These are phyloP conservation scores for Botrytis aclada DNA, from an alignment of 2,329 filamentous ascomycete species.

Conservation along the genomic window DNA sequence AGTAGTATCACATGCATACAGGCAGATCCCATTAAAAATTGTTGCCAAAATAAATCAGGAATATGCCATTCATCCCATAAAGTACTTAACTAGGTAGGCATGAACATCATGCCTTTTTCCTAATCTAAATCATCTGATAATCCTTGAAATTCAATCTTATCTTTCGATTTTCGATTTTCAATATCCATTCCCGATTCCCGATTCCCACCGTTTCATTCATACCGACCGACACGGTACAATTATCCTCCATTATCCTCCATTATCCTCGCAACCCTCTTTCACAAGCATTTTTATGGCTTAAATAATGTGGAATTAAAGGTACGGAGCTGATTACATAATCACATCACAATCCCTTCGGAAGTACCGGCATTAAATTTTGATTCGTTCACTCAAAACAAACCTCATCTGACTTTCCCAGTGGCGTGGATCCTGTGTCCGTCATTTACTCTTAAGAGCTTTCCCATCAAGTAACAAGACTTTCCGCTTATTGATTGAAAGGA, in stretches of 20 bases:
- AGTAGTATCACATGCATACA: not conserved
- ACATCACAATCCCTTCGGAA: not conserved
- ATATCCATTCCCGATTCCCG: not conserved
- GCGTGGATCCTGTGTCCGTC: slow-evolving; percentile 14
- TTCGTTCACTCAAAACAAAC: not conserved
- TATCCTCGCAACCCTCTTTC: not conserved
- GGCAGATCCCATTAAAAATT: not conserved
- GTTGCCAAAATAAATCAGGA: not conserved
- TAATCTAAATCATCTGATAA: not conserved
- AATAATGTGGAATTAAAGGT: not conserved
- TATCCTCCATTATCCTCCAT: no score
- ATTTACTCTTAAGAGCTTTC: slow-evolving; percentile 5
- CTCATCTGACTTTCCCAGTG: slow-evolving; percentile 12
- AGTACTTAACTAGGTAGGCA: not conserved
- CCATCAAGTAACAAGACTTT: slow-evolving; percentile 6
- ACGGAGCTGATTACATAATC: not conserved
- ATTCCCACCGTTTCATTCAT: not conserved
- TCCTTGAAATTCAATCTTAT: not conserved
- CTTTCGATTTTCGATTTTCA: not conserved
- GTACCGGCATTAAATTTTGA: slow-evolving; percentile 4
- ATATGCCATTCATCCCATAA: not conserved
- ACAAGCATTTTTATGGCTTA: not conserved
- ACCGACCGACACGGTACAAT: no score
- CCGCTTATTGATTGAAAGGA: slow-evolving; percentile 8
- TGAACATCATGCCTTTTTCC: not conserved